phyloP scores from a whole-genome alignment of 139 green algal genomes.

The Chlorella sp. region DNA sequence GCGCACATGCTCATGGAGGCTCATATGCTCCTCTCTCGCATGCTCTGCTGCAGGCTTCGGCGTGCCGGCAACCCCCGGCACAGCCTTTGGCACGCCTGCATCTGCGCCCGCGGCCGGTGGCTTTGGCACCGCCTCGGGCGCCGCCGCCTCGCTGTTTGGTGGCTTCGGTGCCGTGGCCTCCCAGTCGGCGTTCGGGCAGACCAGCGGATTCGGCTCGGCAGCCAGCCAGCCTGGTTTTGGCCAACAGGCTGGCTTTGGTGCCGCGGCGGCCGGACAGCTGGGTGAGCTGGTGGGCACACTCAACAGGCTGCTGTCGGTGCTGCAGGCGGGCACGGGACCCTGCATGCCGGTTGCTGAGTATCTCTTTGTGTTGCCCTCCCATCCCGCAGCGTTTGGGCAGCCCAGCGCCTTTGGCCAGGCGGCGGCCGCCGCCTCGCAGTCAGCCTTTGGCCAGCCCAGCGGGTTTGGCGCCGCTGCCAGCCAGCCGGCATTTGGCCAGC shows the following conservation, averaged over 20 bases:
- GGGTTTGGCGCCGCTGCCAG: slow-evolving; percentile 15
- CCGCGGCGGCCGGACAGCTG: slow-evolving; percentile 2
- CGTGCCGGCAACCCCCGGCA: slow-evolving; percentile 4
- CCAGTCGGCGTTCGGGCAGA: slow-evolving; percentile 13
- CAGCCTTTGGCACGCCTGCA: slow-evolving; percentile 11
- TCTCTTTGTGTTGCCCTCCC: no score
- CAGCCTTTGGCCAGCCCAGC: not conserved
- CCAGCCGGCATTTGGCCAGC: slow-evolving; percentile 7
- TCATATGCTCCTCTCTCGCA: not conserved
- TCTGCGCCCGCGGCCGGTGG: slow-evolving; percentile 3
- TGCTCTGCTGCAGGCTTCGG: slow-evolving; percentile 5
- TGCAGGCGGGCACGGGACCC: no score
- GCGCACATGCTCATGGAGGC: not conserved
- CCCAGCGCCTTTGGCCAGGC: slow-evolving; percentile 15
- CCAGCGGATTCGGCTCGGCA: slow-evolving; percentile 15
- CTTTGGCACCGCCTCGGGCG: slow-evolving; percentile 18
- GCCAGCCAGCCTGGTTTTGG: slow-evolving; percentile 12
- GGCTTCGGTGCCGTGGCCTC: slow-evolving; percentile 3
- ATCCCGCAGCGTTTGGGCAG: slow-evolving; percentile 22
- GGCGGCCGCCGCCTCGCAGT: not conserved
- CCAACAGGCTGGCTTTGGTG: slow-evolving; percentile 13
- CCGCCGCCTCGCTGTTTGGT: not conserved
- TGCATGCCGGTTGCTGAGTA: no score
- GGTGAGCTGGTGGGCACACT: no score
- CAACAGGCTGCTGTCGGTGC: no score